Evolutionary conservation across 2,329 filamentous ascomycete genomes (phyloP).

Genomic region (Stemphylium lycopersici): DNA sequence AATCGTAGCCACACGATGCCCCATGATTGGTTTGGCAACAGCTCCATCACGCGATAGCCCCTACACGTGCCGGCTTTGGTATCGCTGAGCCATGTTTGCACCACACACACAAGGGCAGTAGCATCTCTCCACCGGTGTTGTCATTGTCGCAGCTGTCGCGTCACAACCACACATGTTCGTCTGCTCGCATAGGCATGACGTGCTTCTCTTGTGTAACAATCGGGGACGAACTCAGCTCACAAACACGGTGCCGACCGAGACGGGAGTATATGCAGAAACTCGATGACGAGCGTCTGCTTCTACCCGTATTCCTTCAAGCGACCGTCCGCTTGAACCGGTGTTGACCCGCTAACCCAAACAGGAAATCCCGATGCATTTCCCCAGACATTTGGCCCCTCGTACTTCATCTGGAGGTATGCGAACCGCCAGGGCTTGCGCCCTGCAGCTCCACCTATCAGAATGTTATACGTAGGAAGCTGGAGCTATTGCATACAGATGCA

Average conservation of each 20-base stretch:
- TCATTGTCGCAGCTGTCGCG: slow-evolving; percentile 1
- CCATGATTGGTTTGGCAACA: background rate
- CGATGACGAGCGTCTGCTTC: slow-evolving; percentile 31
- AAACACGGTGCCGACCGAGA: slow-evolving; percentile 18
- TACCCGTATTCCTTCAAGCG: slow-evolving; percentile 21
- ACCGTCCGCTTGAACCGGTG: slow-evolving; percentile 13
- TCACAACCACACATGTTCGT: slow-evolving; percentile 1
- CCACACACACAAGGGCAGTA: background rate
- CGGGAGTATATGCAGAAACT: slow-evolving; percentile 23
- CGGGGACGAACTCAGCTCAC: slow-evolving; percentile 12
- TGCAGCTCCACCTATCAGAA: slow-evolving; percentile 25
- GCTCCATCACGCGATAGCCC: background rate
- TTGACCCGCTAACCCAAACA: slow-evolving; percentile 15
- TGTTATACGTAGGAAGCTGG: background rate
- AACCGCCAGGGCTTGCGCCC: slow-evolving; percentile 18
- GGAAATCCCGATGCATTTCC: slow-evolving; percentile 26
- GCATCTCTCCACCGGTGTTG: background rate
- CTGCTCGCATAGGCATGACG: slow-evolving; percentile 17
- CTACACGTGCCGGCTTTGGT: background rate
- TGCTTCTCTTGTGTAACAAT: slow-evolving; percentile 14
- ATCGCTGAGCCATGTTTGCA: slow-evolving; percentile 3
- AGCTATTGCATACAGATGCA: slow-evolving; percentile 5
- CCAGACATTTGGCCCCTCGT: slow-evolving; percentile 18
- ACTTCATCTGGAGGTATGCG: slow-evolving; percentile 20
- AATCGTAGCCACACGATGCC: background rate